Percentiles rank a stretch among this genome's conserved stretches.
These are phyloP conservation scores for Akanthomyces uredinophilus DNA, from an alignment of 2,329 filamentous ascomycete genomes.

Conservation along the genomic window DNA sequence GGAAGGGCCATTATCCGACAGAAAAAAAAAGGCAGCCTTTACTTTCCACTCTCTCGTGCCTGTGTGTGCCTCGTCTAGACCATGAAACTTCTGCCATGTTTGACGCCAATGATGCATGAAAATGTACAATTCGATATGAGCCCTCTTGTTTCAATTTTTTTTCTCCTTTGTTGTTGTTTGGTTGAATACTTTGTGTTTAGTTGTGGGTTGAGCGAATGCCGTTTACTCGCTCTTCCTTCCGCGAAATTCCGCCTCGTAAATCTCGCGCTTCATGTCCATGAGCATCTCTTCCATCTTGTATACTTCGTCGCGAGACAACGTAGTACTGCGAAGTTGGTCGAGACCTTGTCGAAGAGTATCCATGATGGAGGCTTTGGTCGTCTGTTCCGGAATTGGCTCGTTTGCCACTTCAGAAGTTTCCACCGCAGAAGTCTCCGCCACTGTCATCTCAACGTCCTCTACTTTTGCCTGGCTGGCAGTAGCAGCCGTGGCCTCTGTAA, in stretches of 20 bases:
- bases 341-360: constrained; percentile 38
- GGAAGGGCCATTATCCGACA: background rate
- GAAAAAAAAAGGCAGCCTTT: background rate
- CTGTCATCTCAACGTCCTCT: constrained; percentile 18
- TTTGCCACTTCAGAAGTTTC: background rate
- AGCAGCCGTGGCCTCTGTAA: constrained; percentile 36
- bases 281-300: constrained; percentile 70
- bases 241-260: constrained; percentile 65
- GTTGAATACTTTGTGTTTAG: background rate
- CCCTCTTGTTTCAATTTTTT: background rate
- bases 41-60: background rate
- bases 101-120: constrained; percentile 14
- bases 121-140: constrained; percentile 8
- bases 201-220: background rate
- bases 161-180: background rate
- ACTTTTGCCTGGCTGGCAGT: constrained; percentile 28
- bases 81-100: constrained; percentile 4
- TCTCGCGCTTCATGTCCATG: constrained; percentile 70
- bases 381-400: constrained; percentile 6
- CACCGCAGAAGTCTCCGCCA: constrained; percentile 21
- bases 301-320: constrained; percentile 60
- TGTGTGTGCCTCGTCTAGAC: background rate
- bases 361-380: constrained; percentile 23
- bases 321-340: constrained; percentile 51
- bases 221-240: constrained; percentile 30